Percentiles rank a stretch among this genome's conserved stretches.
Conservation (phyloP, 2,329 filamentous ascomycete genomes). For the Exophiala dermatitidis region DNA sequence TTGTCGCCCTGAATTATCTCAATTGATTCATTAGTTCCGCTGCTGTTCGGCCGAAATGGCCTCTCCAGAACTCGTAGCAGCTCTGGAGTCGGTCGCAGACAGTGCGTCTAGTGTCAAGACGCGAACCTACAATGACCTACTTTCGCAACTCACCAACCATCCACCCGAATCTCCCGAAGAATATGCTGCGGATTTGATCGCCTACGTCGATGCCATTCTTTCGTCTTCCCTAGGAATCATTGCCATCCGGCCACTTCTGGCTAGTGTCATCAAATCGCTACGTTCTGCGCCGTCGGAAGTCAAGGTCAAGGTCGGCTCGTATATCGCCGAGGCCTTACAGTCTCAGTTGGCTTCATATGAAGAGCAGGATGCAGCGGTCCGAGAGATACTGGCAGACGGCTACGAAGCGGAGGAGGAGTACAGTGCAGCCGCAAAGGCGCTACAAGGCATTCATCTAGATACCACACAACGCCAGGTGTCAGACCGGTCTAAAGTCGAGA, state of each 20-base stretch:
- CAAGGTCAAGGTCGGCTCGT: slow-evolving; percentile 67
- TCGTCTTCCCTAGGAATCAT: slow-evolving; percentile 66
- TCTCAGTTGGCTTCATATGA: slow-evolving; percentile 67
- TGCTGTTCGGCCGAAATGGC: slow-evolving; percentile 36
- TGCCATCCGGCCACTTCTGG: slow-evolving; percentile 63
- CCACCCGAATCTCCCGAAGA: slow-evolving; percentile 33
- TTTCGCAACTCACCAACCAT: slow-evolving; percentile 48
- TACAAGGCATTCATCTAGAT: slow-evolving; percentile 82
- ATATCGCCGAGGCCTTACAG: slow-evolving; percentile 61
- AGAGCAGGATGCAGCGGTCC: slow-evolving; percentile 73
- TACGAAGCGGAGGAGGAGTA: slow-evolving; percentile 80
- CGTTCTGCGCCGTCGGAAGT: slow-evolving; percentile 50
- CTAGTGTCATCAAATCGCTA: slow-evolving; percentile 59
- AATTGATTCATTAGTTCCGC: neutral
- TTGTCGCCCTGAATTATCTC: no score
- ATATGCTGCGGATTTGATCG: slow-evolving; percentile 19
- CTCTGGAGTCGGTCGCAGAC: slow-evolving; percentile 44
- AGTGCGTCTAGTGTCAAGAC: slow-evolving; percentile 43
- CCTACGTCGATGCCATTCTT: slow-evolving; percentile 63
- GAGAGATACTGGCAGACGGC: slow-evolving; percentile 73
- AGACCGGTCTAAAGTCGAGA: slow-evolving; percentile 70
- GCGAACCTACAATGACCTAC: slow-evolving; percentile 51
- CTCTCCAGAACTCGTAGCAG: slow-evolving; percentile 43
- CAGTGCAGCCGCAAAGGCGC: slow-evolving; percentile 63
- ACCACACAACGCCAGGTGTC: slow-evolving; percentile 77